Evolutionary conservation across 2,329 filamentous ascomycete species (phyloP), one percentile per base, ranked within the genome.

Genomic region (Exophiala dermatitidis): DNA sequence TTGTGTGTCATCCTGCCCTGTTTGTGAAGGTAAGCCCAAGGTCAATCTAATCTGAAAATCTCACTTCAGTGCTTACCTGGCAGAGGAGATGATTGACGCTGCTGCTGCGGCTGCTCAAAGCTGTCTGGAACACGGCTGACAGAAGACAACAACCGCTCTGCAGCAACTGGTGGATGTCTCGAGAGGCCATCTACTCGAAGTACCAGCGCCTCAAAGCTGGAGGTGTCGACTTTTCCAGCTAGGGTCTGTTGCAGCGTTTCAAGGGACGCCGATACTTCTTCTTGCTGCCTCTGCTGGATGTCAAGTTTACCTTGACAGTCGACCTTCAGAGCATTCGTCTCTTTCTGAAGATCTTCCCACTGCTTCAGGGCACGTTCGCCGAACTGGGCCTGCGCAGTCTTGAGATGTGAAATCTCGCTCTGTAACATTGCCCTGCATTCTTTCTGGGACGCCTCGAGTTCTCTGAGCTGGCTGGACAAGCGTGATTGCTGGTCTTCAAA

Each of bases 71-170:
- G 19, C 26, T 19, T 50, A 50, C 48, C 48, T 50, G 31, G 38
- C 26, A 33, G 12, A 43, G 10, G 10, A 36, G 12, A 10, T 10
- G 38, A 28, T 12, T 7, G 7, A 12, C 12, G 33, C 19, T 26
- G 4, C 29, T 7, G 7, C 32, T n/a, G 33, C 19, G 12, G 4
- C 30, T 10, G 49, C 33, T 51, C 48, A 12, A 47, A 32, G 28
- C 41, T 48, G 32, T 55, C 48, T 28, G 30, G 36, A 4, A 57
- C 34, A n/a, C 45, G 55, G 40, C 52, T 57, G 34, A 52, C 45
- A 8, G 55, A 53, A 41, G 38, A 5, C 10, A 28, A 41, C 12
- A 26, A 41, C 12, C 19, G 12, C 7, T 9, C 38, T 28, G 38
- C 19, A 26, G n/a, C 19, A 19, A 31, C 30, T 10, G 30, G n/a